A percentile compares a stretch with the other conserved stretches of the same genome.
Evolutionary conservation across 164 flowering plant genomes (phyloP).

Genomic region (grape (Vitis vinifera)): DNA sequence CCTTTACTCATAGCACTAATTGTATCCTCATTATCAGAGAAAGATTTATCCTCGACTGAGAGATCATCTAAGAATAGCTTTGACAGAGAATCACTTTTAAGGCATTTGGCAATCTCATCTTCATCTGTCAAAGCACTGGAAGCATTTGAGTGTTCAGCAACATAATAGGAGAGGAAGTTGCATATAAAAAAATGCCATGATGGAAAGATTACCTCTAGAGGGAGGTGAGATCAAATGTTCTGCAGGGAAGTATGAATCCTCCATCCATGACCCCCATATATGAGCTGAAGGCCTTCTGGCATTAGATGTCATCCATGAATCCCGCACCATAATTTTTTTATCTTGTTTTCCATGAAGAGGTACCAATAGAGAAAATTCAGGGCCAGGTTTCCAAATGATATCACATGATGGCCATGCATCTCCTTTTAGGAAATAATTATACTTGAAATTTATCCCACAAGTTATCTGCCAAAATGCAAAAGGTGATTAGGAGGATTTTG

Average conservation of each 20-base stretch:
- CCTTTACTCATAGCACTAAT: constrained; percentile 9
- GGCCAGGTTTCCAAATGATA: constrained; percentile 67
- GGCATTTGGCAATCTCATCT: constrained; percentile 26
- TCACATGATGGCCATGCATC: constrained; percentile 49
- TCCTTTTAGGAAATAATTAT: constrained; percentile 59
- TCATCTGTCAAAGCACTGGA: constrained; percentile 92
- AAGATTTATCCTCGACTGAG: constrained; percentile 16
- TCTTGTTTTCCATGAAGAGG: constrained; percentile 29
- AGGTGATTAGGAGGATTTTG: no score
- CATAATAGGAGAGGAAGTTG: constrained; percentile 28
- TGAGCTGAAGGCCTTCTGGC: constrained; percentile 28
- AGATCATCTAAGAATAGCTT: constrained; percentile 24
- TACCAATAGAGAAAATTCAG: constrained; percentile 57
- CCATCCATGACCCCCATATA: constrained; percentile 64
- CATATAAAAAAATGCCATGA: neutral
- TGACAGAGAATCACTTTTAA: constrained; percentile 20
- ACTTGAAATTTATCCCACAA: constrained; percentile 51
- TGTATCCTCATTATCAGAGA: constrained; percentile 13
- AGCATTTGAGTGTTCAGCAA: constrained; percentile 84
- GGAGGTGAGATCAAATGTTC: constrained; percentile 17
- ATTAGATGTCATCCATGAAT: constrained; percentile 51
- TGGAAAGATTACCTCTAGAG: constrained; percentile 45
- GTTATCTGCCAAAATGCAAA: constrained; percentile 44
- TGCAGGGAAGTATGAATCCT: constrained; percentile 27
- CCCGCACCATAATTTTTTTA: constrained; percentile 46